A percentile compares a stretch with the other conserved stretches of the same genome.
These are phyloP conservation scores for Takakia lepidozioides DNA, from an alignment of 225 moss, liverwort and hornwort species.

Conservation along the genomic window DNA sequence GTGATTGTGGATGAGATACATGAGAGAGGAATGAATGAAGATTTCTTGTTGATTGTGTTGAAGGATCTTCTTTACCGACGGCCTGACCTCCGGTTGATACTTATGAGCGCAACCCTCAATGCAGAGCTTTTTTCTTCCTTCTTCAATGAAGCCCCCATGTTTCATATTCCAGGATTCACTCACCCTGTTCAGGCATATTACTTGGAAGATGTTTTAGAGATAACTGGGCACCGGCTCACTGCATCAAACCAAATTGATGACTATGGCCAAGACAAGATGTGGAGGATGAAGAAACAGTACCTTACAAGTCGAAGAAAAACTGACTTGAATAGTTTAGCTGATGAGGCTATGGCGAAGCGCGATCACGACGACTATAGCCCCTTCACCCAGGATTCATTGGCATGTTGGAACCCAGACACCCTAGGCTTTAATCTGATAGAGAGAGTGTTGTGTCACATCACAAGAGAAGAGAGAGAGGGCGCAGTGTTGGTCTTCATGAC, in stretches of 20 bases:
- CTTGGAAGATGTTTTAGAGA: conserved; percentile 66
- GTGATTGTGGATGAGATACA: conserved; percentile 97
- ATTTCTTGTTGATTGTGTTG: conserved; percentile 80
- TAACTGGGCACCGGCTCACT: conserved; percentile 62
- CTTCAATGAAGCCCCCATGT: conserved; percentile 69
- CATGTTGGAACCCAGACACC: conserved; percentile 88
- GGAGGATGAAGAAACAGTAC: conserved; percentile 89
- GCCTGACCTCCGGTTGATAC: conserved; percentile 73
- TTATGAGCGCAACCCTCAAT: conserved; percentile 99
- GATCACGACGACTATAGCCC: conserved; percentile 48
- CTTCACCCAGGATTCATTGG: conserved; percentile 70
- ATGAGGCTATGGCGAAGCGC: conserved; percentile 66
- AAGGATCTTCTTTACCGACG: conserved; percentile 80
- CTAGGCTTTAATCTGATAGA: conserved; percentile 82
- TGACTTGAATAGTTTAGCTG: conserved; percentile 62
- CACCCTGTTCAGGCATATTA: conserved; percentile 70
- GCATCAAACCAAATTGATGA: conserved; percentile 87
- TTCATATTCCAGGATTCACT: conserved; percentile 93
- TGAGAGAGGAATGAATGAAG: conserved; percentile 99
- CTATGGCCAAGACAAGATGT: conserved; percentile 85
- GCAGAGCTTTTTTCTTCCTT: conserved; percentile 91
- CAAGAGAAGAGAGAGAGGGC: conserved; percentile 54
- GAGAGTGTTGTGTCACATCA: conserved; percentile 62
- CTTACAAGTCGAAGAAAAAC: conserved; percentile 56
- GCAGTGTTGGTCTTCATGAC: conserved; percentile 95